Conservation (phyloP, 345 rosid genomes). For the Corchorus capsularis region DNA sequence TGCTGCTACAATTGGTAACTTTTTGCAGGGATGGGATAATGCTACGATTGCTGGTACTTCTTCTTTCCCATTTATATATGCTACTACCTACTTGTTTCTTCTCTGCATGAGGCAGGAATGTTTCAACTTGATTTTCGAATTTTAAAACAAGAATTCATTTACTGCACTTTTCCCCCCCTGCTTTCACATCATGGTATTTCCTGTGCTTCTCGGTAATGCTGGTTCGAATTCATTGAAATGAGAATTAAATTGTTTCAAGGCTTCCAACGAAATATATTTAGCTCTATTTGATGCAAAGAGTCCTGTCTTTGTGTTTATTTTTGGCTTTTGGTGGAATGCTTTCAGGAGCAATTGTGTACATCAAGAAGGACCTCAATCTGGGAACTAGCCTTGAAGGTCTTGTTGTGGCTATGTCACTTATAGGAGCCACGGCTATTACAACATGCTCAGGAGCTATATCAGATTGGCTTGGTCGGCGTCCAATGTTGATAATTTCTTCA, state of each 20-base stretch:
- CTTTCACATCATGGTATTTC: not conserved
- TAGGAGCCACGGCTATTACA: constrained; percentile 87
- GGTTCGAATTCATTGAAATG: not conserved
- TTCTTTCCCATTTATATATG: not conserved
- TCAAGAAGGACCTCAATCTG: constrained; percentile 69
- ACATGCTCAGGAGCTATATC: constrained; percentile 95
- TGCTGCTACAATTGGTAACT: constrained; percentile 89
- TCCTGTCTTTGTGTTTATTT: not conserved
- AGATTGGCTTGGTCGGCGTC: constrained; percentile 94
- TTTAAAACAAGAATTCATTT: not conserved
- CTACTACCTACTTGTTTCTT: constrained; percentile 8
- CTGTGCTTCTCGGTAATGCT: not conserved
- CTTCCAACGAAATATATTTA: not conserved
- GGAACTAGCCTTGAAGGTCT: constrained; percentile 78
- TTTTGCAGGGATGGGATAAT: constrained; percentile 99
- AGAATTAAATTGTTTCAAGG: not conserved
- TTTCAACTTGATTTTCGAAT: not conserved
- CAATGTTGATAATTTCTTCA: constrained; percentile 86
- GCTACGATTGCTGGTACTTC: constrained; percentile 94
- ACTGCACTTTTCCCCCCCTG: not conserved
- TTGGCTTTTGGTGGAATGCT: not conserved
- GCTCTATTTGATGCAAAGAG: not conserved
- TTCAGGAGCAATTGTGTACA: constrained; percentile 85
- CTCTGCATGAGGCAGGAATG: not conserved
- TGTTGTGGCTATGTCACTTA: constrained; percentile 91